Conservation (phyloP, 768 basidiomycete genomes). For the Lanmaoa rubissima region DNA sequence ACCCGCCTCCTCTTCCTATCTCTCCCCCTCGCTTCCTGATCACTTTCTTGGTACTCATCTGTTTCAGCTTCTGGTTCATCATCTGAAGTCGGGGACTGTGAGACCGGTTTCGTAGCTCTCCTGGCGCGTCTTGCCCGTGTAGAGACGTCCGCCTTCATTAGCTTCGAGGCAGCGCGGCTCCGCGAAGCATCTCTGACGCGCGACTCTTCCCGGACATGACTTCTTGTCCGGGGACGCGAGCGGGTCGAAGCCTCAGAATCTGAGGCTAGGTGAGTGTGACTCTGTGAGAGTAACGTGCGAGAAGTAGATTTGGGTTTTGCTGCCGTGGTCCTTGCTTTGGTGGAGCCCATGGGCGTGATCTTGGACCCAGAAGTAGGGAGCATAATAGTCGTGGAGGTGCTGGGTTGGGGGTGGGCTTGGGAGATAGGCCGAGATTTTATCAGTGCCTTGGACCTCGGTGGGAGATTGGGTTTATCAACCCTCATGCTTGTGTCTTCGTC, state of each 20-base stretch:
- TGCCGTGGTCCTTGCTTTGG: constrained; percentile 1
- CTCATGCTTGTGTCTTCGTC: constrained; percentile 7
- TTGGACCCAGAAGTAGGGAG: neutral
- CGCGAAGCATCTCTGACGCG: constrained; percentile 8
- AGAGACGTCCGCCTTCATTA: neutral
- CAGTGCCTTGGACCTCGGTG: constrained; percentile 12
- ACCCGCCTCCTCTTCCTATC: constrained; percentile 32
- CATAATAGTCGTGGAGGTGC: constrained; percentile 1
- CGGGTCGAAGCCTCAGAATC: constrained; percentile 25
- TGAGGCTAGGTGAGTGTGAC: constrained; percentile 12
- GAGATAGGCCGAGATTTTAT: constrained; percentile 17
- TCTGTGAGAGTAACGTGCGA: constrained; percentile 24
- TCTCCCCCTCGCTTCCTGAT: constrained; percentile 19
- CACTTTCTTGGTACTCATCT: constrained; percentile 11
- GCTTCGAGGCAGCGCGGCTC: constrained; percentile 8
- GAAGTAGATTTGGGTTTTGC: constrained; percentile 17
- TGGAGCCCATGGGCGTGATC: neutral
- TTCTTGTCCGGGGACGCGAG: constrained; percentile 23
- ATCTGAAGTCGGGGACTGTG: constrained; percentile 8
- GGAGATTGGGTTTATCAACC: constrained; percentile 4
- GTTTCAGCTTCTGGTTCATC: constrained; percentile 7
- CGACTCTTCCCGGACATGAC: constrained; percentile 24
- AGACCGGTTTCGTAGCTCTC: neutral
- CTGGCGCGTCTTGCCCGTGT: constrained; percentile 3
- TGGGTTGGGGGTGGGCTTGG: constrained; percentile 3